Evolutionary conservation across 352 stramenopile genomes (phyloP).

Genomic region (Hyaloperonospora arabidopsidis): DNA sequence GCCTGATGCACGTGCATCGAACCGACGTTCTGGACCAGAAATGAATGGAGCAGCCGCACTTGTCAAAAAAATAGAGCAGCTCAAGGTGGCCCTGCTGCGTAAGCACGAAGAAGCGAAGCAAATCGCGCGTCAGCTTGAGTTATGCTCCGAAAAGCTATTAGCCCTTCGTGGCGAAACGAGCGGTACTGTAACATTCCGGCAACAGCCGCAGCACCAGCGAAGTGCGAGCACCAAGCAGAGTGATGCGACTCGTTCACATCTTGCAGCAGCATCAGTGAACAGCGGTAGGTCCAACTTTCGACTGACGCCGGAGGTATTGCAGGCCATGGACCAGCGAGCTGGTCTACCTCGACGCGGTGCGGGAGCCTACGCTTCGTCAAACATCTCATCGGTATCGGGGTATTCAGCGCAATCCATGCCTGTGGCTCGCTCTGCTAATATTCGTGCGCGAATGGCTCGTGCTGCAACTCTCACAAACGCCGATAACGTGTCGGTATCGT

Average conservation of each 20-base stretch:
- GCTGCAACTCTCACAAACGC: constrained; percentile 24
- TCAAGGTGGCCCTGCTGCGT: constrained; percentile 54
- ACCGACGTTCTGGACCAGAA: constrained; percentile 36
- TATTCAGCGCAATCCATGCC: constrained; percentile 45
- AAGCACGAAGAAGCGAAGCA: constrained; percentile 78
- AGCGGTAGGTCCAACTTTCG: constrained; percentile 32
- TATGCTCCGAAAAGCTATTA: constrained; percentile 46
- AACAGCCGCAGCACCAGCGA: constrained; percentile 12
- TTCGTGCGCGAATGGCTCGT: constrained; percentile 31
- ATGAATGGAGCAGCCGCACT: constrained; percentile 25
- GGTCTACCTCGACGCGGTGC: constrained; percentile 39
- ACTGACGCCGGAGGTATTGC: constrained; percentile 46
- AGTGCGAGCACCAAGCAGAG: constrained; percentile 11
- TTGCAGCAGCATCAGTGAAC: constrained; percentile 11
- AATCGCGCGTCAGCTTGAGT: constrained; percentile 48
- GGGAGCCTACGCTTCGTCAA: constrained; percentile 49
- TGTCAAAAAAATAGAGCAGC: constrained; percentile 52
- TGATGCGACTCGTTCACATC: constrained; percentile 8
- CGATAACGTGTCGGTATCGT: constrained; percentile 52
- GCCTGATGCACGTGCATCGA: constrained; percentile 32
- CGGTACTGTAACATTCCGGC: background rate
- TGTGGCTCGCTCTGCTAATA: constrained; percentile 19
- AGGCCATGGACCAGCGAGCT: constrained; percentile 50
- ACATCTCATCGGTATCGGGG: constrained; percentile 55
- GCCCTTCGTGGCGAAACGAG: constrained; percentile 23